These are phyloP conservation scores for Globisporangium uncinulatum DNA, from an alignment of 352 stramenopile species.

Conservation along the genomic window DNA sequence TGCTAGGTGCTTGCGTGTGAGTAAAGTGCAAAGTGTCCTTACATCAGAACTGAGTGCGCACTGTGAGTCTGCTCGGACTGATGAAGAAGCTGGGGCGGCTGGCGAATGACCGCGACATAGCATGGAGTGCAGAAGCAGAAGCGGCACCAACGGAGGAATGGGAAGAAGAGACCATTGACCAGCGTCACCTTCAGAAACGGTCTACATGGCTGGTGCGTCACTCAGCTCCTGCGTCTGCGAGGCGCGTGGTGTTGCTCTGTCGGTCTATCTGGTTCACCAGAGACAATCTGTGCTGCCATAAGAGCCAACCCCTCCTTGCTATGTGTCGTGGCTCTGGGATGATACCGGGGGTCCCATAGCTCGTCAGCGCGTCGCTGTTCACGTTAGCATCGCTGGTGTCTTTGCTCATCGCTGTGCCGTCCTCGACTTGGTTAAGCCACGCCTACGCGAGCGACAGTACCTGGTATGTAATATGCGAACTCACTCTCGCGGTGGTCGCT, in stretches of 20 bases:
- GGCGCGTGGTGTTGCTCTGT: background rate
- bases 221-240: background rate
- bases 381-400: conserved; percentile 26
- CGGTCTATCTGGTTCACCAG: background rate
- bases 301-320: background rate
- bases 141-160: background rate
- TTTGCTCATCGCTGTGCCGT: conserved; percentile 36
- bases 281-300: too few species aligned
- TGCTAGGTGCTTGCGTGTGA: background rate
- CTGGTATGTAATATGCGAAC: conserved; percentile 36
- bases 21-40: background rate
- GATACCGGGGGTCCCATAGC: conserved; percentile 12
- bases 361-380: conserved; percentile 23
- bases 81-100: conserved; percentile 32
- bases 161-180: background rate
- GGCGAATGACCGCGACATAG: background rate
- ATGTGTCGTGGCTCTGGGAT: background rate
- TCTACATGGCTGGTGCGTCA: conserved; percentile 23
- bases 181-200: background rate
- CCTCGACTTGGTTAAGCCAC: conserved; percentile 33
- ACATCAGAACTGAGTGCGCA: conserved; percentile 14
- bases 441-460: conserved; percentile 24
- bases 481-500: background rate
- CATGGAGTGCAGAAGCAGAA: background rate
- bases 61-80: conserved; percentile 48